Evolutionary conservation across 192 early-diverging fungal species (phyloP), one percentile per base, ranked within the genome.

Genomic region (Pecoramyces ruminantium): DNA sequence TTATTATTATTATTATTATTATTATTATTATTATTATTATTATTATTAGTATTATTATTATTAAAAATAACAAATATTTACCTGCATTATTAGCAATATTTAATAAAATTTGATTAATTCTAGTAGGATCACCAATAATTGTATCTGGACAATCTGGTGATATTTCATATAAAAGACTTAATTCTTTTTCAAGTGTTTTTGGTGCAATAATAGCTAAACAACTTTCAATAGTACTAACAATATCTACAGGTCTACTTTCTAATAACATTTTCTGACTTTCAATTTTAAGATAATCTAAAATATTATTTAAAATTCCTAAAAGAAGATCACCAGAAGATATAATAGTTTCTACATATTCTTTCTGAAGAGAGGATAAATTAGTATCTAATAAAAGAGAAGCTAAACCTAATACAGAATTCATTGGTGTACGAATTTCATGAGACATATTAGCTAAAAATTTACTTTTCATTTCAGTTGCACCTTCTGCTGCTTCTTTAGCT

Each of bases 301-400:
- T 92, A 83, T 94, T 92, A 82, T 96, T 93, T 39, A 96, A 91
- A 79, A 96, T 90, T 13, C 88, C 89, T 80, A 95, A 83, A 34
- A 95, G 86, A 79, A 90, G 92, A 79, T 93, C 91, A 13, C 93
- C 90, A 78, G 92, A 83, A 30, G 86, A n/a, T 39, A 39, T 29
- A 12, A 83, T 81, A 27, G 27, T 77, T 15, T 30, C 42, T 28
- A 82, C 77, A 80, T 82, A 86, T 29, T 84, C 80, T 39, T 42
- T 28, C 34, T 84, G 85, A n/a, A 28, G 15, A 2, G 79, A 79
- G 67, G 81, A 80, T 21, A 84, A 78, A 11, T 34, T 17, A 27
- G 83, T 84, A 28, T 84, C 80, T 28, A 80, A 42, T 40, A 86
- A 29, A 29, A 86, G 78, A 2, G 82, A 79, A 15, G 82, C 78